A percentile compares a stretch with the other conserved stretches of the same genome.
Evolutionary conservation across 129 eudicot genomes (phyloP).

Genomic region (Sambucus nigra): DNA sequence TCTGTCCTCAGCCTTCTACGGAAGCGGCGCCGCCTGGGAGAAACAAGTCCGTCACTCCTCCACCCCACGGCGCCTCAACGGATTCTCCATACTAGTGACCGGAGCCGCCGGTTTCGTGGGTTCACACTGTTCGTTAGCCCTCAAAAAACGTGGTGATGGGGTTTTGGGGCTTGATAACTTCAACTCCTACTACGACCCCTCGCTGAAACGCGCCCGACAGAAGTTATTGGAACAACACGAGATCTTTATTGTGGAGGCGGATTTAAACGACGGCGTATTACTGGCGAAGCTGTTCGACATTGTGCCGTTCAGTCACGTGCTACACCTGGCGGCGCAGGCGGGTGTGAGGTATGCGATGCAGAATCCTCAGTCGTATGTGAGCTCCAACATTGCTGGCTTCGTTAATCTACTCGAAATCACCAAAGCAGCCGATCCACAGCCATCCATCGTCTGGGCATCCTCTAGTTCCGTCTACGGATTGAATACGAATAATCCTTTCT

Average conservation of each 20-base stretch:
- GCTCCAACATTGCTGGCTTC: conserved; percentile 57
- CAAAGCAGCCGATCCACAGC: conserved; percentile 58
- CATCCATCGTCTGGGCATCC: conserved; percentile 75
- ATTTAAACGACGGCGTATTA: conserved; percentile 46
- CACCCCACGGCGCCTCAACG: conserved; percentile 41
- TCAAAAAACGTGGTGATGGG: conserved; percentile 65
- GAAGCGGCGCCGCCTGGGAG: conserved; percentile 56
- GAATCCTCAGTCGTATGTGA: conserved; percentile 56
- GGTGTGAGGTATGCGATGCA: conserved; percentile 76
- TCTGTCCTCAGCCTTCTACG: conserved; percentile 60
- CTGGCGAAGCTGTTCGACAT: conserved; percentile 43
- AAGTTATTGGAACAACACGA: conserved; percentile 21
- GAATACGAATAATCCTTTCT: conserved; percentile 49
- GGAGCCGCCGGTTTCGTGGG: conserved; percentile 84
- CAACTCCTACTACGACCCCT: conserved; percentile 61
- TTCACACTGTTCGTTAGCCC: conserved; percentile 46
- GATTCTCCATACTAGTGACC: conserved; percentile 56
- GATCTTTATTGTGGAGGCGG: conserved; percentile 56
- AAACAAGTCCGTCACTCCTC: conserved; percentile 53
- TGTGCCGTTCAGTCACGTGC: conserved; percentile 49
- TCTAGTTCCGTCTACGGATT: conserved; percentile 70
- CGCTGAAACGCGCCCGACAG: conserved; percentile 59
- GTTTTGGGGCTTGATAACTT: conserved; percentile 69
- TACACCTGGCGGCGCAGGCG: conserved; percentile 69
- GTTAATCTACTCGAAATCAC: conserved; percentile 49